phyloP scores from a whole-genome alignment of 1,139 yeast genomes.

The Hemisphaericaspora xylanilytica region DNA sequence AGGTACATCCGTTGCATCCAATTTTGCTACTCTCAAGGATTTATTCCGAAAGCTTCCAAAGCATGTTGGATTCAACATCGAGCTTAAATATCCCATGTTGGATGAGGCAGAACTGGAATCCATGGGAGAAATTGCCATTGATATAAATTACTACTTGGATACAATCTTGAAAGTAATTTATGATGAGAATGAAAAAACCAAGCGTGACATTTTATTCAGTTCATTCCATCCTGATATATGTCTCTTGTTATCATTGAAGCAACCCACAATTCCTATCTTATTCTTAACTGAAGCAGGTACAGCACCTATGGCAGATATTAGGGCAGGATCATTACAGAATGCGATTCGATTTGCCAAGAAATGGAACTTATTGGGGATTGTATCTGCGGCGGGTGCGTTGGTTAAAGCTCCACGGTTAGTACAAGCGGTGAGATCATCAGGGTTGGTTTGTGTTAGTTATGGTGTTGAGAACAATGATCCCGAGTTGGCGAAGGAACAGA shows the following conservation, averaged over 20 bases:
- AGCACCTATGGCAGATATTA: slow-evolving; percentile 75
- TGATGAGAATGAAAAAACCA: slow-evolving; percentile 60
- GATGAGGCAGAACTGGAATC: slow-evolving; percentile 90
- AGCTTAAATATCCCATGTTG: slow-evolving; percentile 92
- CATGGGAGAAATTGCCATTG: slow-evolving; percentile 82
- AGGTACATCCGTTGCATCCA: slow-evolving; percentile 87
- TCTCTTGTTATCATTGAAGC: slow-evolving; percentile 79
- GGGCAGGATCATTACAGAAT: slow-evolving; percentile 86
- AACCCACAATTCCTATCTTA: slow-evolving; percentile 87
- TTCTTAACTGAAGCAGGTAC: slow-evolving; percentile 91
- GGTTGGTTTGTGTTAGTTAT: slow-evolving; percentile 91
- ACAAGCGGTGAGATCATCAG: slow-evolving; percentile 82
- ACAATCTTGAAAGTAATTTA: slow-evolving; percentile 79
- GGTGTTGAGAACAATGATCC: slow-evolving; percentile 87
- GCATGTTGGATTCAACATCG: slow-evolving; percentile 90
- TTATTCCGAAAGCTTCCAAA: slow-evolving; percentile 78
- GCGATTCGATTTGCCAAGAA: slow-evolving; percentile 88
- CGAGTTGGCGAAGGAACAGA: slow-evolving; percentile 77
- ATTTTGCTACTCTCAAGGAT: slow-evolving; percentile 85
- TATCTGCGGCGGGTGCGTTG: slow-evolving; percentile 82
- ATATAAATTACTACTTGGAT: slow-evolving; percentile 83
- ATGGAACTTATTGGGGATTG: slow-evolving; percentile 92
- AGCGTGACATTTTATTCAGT: slow-evolving; percentile 85
- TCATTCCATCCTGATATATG: slow-evolving; percentile 96
- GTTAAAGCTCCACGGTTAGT: slow-evolving; percentile 87